A percentile compares a stretch with the other conserved stretches of the same genome.
phyloP scores from a whole-genome alignment of 2,329 filamentous ascomycete genomes.

The Beauveria varroae region DNA sequence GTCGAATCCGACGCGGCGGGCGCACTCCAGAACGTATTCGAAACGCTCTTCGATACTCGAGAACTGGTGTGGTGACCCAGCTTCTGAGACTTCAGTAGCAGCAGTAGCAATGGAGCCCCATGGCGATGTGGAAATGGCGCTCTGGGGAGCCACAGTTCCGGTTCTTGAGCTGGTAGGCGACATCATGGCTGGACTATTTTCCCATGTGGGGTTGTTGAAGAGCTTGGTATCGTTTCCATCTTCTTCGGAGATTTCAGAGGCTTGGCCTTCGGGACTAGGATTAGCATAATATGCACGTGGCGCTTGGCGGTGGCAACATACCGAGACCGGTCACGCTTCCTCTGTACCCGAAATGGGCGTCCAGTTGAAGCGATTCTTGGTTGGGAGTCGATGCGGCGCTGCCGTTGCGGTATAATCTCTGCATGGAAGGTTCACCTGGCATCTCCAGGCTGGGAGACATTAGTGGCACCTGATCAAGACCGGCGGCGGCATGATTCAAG shows the following conservation, averaged over 20 bases:
- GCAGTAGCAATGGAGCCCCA: slow-evolving; percentile 10
- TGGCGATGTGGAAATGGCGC: slow-evolving; percentile 3
- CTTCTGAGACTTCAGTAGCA: slow-evolving; percentile 8
- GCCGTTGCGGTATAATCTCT: slow-evolving; percentile 6
- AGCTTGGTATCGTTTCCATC: slow-evolving; percentile 9
- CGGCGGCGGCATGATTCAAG: not conserved
- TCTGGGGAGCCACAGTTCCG: slow-evolving; percentile 5
- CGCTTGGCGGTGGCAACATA: not conserved
- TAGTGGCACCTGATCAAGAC: slow-evolving; percentile 4
- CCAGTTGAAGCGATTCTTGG: slow-evolving; percentile 5
- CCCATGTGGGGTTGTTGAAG: slow-evolving; percentile 8
- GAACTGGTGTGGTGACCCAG: not conserved
- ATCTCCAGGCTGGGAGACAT: slow-evolving; percentile 7
- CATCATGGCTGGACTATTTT: slow-evolving; percentile 11
- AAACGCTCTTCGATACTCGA: slow-evolving; percentile 13
- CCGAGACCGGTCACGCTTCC: slow-evolving; percentile 1
- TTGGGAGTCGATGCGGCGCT: slow-evolving; percentile 8
- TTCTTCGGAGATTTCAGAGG: slow-evolving; percentile 9
- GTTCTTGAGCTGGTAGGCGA: slow-evolving; percentile 12
- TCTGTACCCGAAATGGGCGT: slow-evolving; percentile 8
- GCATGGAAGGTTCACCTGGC: not conserved
- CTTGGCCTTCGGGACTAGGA: not conserved
- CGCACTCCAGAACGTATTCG: slow-evolving; percentile 13
- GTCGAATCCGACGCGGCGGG: slow-evolving; percentile 11
- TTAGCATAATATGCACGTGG: not conserved